Base-by-base conservation (phyloP, 768 basidiomycete genomes). In the Panellus pusillus region DNA sequence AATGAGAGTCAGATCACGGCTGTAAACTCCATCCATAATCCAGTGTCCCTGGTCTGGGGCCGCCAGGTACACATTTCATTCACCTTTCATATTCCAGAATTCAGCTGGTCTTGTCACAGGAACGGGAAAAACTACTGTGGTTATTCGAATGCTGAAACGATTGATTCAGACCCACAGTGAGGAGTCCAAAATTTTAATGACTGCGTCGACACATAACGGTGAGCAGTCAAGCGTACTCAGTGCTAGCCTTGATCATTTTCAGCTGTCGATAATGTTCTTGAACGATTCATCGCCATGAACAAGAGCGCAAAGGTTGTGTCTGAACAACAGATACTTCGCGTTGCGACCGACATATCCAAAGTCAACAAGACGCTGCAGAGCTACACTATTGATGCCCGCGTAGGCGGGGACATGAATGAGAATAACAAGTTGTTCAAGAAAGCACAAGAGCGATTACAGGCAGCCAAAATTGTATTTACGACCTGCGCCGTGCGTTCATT, bases 221-320 rank as follows among this genome's bases (percentile, higher is more conserved):
- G 60, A 56, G 58, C 35, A 20, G 31, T 15, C 9, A 24, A 28
- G 11, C 27, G 8, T 31, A 35, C 15, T 27, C 8, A 38, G 36
- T 18, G 38, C 55, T 11, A 20, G 28, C 49, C 11, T 36, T 14
- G n/a, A 11, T n/a, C 8, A 12, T 27, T 41, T 18, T n/a, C 38
- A 86, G 86, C 86, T 14, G 84, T 87, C 6, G 86, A 87, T 63
- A 87, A 87, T 36, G 85, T 87, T 6, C 66, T 87, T 13, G 82
- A 87, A 63, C 76, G 84, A 7, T 86, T 87, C 62, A 68, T 82
- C 0, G 68, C 66, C 4, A 49, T 78, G 31, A 86, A 86, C 60
- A 69, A 68, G 17, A 54, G 54, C 9, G 65, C 72, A 17, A 63
- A 68, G 11, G 64, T 87, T n/a, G 66, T 87, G 2, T 54, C 64